These are phyloP conservation scores for Eucalyptus polyanthemos DNA, from an alignment of 345 rosid genomes.

Conservation along the genomic window DNA sequence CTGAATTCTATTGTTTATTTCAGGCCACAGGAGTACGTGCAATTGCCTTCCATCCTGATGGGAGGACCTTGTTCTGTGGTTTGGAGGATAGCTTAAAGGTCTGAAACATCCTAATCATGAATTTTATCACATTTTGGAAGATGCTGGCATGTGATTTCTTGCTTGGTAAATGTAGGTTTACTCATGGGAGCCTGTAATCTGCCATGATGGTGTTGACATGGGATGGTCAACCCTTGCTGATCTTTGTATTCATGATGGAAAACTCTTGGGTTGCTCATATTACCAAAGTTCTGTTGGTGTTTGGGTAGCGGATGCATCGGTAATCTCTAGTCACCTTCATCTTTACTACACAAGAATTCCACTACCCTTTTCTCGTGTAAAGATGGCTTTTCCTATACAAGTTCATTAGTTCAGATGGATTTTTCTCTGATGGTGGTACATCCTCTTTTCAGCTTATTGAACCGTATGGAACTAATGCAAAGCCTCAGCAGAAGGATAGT, in stretches of 20 bases:
- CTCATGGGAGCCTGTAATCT: slow-evolving; percentile 96
- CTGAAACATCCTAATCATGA: slow-evolving; percentile 5
- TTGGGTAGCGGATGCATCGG: slow-evolving; percentile 85
- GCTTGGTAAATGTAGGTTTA: slow-evolving; percentile 52
- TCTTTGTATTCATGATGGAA: slow-evolving; percentile 75
- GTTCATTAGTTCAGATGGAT: background rate
- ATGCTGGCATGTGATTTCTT: background rate
- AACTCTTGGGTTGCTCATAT: slow-evolving; percentile 82
- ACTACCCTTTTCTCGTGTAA: background rate
- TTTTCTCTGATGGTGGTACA: background rate
- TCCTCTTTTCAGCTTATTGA: slow-evolving; percentile 50
- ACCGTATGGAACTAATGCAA: slow-evolving; percentile 52
- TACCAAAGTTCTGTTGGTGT: slow-evolving; percentile 74
- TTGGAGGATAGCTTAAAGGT: slow-evolving; percentile 85
- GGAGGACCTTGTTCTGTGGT: slow-evolving; percentile 84
- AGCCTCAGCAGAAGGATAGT: slow-evolving; percentile 24
- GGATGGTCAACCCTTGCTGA: slow-evolving; percentile 95
- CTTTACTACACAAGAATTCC: background rate
- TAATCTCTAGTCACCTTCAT: slow-evolving; percentile 9
- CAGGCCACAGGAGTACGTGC: slow-evolving; percentile 82
- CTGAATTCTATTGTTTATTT: background rate
- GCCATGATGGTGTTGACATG: slow-evolving; percentile 78
- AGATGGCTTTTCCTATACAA: background rate
- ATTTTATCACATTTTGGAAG: background rate
- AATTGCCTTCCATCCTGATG: slow-evolving; percentile 81